Percentiles rank a stretch among this genome's conserved stretches.
These are phyloP conservation scores for Solanum clarkiae DNA, from an alignment of 257 asterid species.

Conservation along the genomic window DNA sequence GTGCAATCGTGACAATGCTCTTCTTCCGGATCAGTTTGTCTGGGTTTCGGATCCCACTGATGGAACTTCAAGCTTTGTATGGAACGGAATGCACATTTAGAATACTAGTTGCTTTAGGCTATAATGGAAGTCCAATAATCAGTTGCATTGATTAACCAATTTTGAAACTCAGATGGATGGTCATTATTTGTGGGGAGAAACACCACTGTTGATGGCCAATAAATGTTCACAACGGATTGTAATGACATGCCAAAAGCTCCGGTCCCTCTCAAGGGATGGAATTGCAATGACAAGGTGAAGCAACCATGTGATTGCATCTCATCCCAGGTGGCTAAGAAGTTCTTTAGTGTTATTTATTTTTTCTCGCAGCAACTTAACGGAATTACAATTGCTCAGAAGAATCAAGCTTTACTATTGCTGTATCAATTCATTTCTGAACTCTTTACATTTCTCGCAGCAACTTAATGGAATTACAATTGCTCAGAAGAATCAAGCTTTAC, in stretches of 20 bases:
- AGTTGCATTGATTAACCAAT: not conserved
- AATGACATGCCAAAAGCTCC: not conserved
- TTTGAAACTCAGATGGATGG: not conserved
- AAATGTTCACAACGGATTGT: not conserved
- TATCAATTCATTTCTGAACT: not conserved
- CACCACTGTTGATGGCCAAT: not conserved
- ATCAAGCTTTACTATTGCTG: not conserved
- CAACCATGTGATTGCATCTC: not conserved
- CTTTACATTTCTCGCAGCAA: not conserved
- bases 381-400: not conserved
- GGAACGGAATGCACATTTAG: not conserved
- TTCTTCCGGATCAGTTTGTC: not conserved
- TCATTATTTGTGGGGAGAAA: not conserved
- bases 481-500: not conserved
- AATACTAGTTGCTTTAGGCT: not conserved
- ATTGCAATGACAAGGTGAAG: not conserved
- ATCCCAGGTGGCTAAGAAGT: not conserved
- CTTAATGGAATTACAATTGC: not conserved
- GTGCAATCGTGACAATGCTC: not conserved
- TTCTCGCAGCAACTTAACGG: not conserved
- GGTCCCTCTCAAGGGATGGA: not conserved
- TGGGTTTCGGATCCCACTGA: not conserved
- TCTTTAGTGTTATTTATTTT: not conserved
- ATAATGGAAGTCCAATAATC: not conserved
- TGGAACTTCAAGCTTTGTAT: not conserved